Evolutionary conservation across 305 asterid genomes (phyloP).

Genomic region (Fraxinus xanthoxyloides): DNA sequence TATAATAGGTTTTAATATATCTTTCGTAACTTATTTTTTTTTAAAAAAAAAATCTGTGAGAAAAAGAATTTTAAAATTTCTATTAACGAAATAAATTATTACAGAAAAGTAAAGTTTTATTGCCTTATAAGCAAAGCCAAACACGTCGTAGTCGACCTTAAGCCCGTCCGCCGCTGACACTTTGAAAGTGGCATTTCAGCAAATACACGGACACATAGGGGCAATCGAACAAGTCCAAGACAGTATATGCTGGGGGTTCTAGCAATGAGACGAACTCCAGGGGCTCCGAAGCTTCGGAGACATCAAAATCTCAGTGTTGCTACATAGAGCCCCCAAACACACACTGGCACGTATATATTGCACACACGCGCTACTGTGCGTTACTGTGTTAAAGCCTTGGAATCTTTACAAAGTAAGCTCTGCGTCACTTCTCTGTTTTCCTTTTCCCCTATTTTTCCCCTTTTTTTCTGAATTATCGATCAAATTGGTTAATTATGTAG

Average conservation of each 20-base stretch:
- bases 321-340: constrained; percentile 14
- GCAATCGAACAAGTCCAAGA: constrained; percentile 10
- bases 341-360: neutral
- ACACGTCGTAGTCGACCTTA: neutral
- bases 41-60: neutral
- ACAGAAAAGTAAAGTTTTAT: neutral
- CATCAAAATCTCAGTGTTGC: constrained; percentile 34
- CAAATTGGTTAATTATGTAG: neutral
- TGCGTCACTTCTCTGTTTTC: neutral
- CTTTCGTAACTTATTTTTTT: neutral
- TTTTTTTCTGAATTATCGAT: neutral
- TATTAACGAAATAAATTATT: neutral
- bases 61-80: neutral
- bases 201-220: constrained; percentile 7
- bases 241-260: constrained; percentile 24
- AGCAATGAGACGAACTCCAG: constrained; percentile 37
- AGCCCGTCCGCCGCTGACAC: neutral
- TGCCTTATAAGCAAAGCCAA: neutral
- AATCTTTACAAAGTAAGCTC: constrained; percentile 21
- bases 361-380: constrained; percentile 16
- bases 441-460: neutral
- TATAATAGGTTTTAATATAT: too few relatives aligned
- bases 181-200: constrained; percentile 20
- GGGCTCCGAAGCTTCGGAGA: constrained; percentile 45
- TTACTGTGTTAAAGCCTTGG: constrained; percentile 3